phyloP scores from a whole-genome alignment of 2,329 filamentous ascomycete species.

The Sordariomycetes sp. region DNA sequence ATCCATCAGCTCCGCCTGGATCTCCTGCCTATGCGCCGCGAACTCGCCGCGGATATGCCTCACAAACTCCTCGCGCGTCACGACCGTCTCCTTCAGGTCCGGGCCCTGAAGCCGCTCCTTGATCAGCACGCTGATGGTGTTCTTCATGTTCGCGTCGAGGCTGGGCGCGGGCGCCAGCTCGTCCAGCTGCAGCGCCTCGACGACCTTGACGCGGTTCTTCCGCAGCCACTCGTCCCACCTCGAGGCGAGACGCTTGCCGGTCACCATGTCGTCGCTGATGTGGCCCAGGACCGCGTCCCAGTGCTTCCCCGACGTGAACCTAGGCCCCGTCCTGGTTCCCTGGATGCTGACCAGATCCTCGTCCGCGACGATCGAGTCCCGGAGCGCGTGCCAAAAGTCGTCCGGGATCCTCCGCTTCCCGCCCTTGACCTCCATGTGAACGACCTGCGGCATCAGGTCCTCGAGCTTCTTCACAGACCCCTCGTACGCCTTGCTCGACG shows the following conservation, averaged over 20 bases:
- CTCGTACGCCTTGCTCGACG: slow-evolving; percentile 19
- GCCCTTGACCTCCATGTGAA: slow-evolving; percentile 39
- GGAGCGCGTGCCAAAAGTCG: slow-evolving; percentile 53
- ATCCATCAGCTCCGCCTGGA: slow-evolving; percentile 24
- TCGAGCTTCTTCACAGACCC: slow-evolving; percentile 28
- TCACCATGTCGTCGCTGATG: slow-evolving; percentile 20
- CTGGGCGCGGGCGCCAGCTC: slow-evolving; percentile 13
- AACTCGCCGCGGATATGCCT: slow-evolving; percentile 25
- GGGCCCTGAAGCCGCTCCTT: slow-evolving; percentile 1
- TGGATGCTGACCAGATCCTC: slow-evolving; percentile 32
- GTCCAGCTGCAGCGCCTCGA: slow-evolving; percentile 19
- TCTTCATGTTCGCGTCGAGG: slow-evolving; percentile 20
- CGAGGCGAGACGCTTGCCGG: slow-evolving; percentile 11
- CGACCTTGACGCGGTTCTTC: slow-evolving; percentile 29
- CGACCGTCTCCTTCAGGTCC: slow-evolving; percentile 20
- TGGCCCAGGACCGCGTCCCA: slow-evolving; percentile 31
- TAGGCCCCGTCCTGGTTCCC: slow-evolving; percentile 20
- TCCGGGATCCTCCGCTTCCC: slow-evolving; percentile 41
- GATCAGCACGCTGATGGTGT: background rate
- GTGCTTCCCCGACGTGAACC: slow-evolving; percentile 28
- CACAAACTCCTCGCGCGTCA: slow-evolving; percentile 36
- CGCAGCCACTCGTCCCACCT: slow-evolving; percentile 39
- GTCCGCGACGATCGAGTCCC: slow-evolving; percentile 36
- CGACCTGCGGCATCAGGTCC: slow-evolving; percentile 36
- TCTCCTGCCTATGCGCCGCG: slow-evolving; percentile 20